Evolutionary conservation across 177 flowering plant genomes (phyloP).

Genomic region (Viscum album): DNA sequence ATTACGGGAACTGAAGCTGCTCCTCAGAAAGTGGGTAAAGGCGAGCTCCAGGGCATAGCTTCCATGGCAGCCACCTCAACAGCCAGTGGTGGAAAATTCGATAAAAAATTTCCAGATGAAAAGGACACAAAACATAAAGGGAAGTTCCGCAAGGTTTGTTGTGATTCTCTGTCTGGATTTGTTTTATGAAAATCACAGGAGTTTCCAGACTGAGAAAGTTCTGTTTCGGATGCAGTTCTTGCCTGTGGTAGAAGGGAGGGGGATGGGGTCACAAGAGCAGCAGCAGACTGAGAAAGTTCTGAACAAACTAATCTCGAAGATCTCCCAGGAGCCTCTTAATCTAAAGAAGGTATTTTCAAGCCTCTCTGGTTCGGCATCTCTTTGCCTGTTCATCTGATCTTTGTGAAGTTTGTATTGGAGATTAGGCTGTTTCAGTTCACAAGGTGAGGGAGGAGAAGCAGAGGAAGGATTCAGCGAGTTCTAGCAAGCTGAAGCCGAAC

Average conservation of each 20-base stretch:
- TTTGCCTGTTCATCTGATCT: neutral
- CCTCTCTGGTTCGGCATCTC: neutral
- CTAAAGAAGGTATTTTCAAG: conserved; percentile 49
- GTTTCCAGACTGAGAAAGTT: too few species aligned
- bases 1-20: conserved; percentile 64
- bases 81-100: conserved; percentile 95
- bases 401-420: neutral
- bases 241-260: conserved; percentile 66
- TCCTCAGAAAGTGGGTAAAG: conserved; percentile 54
- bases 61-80: conserved; percentile 78
- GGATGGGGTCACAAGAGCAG: conserved; percentile 55
- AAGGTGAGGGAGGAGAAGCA: neutral
- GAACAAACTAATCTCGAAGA: conserved; percentile 59
- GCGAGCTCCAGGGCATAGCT: conserved; percentile 63
- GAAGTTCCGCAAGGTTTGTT: conserved; percentile 72
- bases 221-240: conserved; percentile 55
- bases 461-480: neutral
- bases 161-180: neutral
- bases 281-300: conserved; percentile 74
- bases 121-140: conserved; percentile 68
- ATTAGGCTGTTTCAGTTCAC: neutral
- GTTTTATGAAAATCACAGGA: too few species aligned
- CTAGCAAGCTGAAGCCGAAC: neutral
- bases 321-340: conserved; percentile 68
- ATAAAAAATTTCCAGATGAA: conserved; percentile 82